Conservation (phyloP, 768 basidiomycete genomes). For the Lactarius sp. region DNA sequence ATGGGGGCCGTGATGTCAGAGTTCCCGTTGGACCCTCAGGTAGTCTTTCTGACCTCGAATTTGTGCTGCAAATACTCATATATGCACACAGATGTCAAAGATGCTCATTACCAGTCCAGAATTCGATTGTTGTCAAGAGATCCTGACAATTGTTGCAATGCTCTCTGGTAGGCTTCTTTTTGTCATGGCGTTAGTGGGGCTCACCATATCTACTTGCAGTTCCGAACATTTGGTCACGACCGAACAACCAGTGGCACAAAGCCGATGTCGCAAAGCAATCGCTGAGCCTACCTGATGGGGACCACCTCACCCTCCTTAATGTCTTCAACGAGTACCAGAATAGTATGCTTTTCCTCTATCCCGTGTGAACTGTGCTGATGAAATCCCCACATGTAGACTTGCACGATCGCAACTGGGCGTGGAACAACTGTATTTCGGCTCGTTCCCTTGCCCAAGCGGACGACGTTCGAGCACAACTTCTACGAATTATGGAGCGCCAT, state of each 20-base stretch:
- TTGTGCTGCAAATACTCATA: neutral
- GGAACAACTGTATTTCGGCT: conserved; percentile 81
- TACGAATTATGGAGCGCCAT: conserved; percentile 86
- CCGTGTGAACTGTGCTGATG: neutral
- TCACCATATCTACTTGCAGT: conserved; percentile 41
- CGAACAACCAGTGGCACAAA: conserved; percentile 79
- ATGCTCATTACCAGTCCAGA: conserved; percentile 92
- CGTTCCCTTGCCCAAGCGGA: conserved; percentile 87
- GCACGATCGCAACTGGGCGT: conserved; percentile 84
- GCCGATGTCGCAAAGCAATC: conserved; percentile 90
- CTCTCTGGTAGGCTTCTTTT: conserved; percentile 63
- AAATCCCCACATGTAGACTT: neutral
- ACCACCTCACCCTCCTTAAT: conserved; percentile 91
- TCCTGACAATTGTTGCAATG: conserved; percentile 94
- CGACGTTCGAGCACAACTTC: conserved; percentile 85
- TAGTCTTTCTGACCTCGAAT: conserved; percentile 28
- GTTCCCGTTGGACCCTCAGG: conserved; percentile 98
- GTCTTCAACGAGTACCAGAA: conserved; percentile 89
- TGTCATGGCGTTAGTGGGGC: neutral
- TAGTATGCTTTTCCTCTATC: conserved; percentile 45
- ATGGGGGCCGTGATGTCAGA: conserved; percentile 93
- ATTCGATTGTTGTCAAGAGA: conserved; percentile 94
- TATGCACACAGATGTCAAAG: conserved; percentile 63
- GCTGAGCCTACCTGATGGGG: conserved; percentile 90
- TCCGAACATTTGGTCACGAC: conserved; percentile 92